phyloP scores from a whole-genome alignment of 2,329 filamentous ascomycete genomes.

The Aureobasidium musti region DNA sequence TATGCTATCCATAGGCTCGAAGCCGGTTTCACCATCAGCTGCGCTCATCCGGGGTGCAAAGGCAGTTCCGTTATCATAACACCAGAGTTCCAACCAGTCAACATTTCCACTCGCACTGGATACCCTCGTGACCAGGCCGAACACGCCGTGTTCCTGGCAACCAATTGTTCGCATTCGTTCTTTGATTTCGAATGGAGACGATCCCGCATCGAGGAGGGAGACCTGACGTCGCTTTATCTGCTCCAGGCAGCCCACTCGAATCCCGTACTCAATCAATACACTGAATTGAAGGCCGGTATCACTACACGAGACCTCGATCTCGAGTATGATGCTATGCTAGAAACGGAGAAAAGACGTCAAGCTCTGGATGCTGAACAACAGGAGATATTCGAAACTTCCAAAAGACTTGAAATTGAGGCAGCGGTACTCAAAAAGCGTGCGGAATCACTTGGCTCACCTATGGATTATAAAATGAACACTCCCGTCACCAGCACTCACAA shows the following conservation, averaged over 20 bases:
- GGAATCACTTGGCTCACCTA: background rate
- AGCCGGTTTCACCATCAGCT: background rate
- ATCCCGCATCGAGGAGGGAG: background rate
- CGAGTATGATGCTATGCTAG: background rate
- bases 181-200: conserved; percentile 7
- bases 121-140: background rate
- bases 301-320: background rate
- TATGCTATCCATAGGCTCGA: background rate
- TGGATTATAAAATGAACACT: background rate
- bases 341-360: background rate
- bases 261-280: background rate
- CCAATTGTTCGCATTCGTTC: background rate
- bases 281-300: background rate
- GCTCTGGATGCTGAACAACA: background rate
- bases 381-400: background rate
- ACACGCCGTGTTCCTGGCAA: conserved; percentile 13
- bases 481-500: background rate
- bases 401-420: background rate
- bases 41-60: background rate
- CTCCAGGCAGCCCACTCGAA: conserved; percentile 4
- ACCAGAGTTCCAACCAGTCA: background rate
- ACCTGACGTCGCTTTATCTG: background rate
- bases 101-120: background rate
- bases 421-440: background rate
- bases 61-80: background rate